Percentiles rank a stretch among this genome's conserved stretches.
Conservation (phyloP, 2,329 filamentous ascomycete genomes). For the Cladophialophora exuberans region DNA sequence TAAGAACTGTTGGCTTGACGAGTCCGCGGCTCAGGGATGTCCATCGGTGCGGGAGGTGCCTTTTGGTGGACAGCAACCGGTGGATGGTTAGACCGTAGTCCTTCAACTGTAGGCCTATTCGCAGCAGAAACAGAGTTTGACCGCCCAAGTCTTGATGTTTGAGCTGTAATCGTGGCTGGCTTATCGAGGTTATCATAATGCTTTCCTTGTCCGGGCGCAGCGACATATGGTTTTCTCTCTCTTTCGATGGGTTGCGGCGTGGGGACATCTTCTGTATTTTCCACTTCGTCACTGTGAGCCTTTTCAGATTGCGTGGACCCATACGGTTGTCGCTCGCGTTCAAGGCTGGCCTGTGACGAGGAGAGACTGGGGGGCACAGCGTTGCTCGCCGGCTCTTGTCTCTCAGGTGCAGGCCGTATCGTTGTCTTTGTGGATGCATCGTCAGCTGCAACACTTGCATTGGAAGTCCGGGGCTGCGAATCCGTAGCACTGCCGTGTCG, state of each 20-base stretch:
- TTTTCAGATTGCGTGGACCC: slow-evolving; percentile 1
- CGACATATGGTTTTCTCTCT: slow-evolving; percentile 66
- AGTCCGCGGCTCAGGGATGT: slow-evolving; percentile 23
- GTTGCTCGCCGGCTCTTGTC: slow-evolving; percentile 5
- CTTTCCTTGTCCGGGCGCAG: slow-evolving; percentile 63
- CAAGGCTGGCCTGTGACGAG: slow-evolving; percentile 44
- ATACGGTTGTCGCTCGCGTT: slow-evolving; percentile 26
- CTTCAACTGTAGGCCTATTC: slow-evolving; percentile 10
- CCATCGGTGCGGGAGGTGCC: slow-evolving; percentile 24
- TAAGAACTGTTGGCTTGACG: slow-evolving; percentile 24
- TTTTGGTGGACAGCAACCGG: slow-evolving; percentile 32
- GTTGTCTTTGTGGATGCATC: slow-evolving; percentile 27
- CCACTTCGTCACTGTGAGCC: slow-evolving; percentile 38
- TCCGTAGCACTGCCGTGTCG: slow-evolving; percentile 39
- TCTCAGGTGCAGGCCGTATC: slow-evolving; percentile 31
- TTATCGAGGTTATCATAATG: slow-evolving; percentile 49
- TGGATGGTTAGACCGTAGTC: neutral
- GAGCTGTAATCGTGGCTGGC: slow-evolving; percentile 4
- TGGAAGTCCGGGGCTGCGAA: slow-evolving; percentile 25
- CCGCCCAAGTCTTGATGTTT: slow-evolving; percentile 16
- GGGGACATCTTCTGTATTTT: slow-evolving; percentile 43
- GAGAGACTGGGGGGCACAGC: slow-evolving; percentile 12
- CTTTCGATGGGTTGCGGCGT: slow-evolving; percentile 62
- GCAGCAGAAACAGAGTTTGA: slow-evolving; percentile 23
- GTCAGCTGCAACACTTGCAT: slow-evolving; percentile 28